A percentile compares a stretch with the other conserved stretches of the same genome.
These are phyloP conservation scores for Aspergillus nanangensis DNA, from an alignment of 495 filamentous ascomycete species.

Conservation along the genomic window DNA sequence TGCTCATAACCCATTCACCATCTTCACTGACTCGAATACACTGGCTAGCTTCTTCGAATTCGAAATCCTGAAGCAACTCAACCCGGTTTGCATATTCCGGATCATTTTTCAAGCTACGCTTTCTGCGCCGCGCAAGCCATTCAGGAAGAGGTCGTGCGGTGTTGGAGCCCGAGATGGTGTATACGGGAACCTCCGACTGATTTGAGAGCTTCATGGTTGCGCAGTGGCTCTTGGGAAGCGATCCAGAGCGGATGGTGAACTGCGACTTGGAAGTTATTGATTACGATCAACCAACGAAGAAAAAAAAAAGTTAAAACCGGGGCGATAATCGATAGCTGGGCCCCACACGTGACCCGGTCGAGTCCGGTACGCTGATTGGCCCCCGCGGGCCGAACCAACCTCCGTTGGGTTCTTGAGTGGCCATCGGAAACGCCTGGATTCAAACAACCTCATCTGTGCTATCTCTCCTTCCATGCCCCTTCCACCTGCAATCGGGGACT, in stretches of 20 bases:
- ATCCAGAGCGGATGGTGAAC: too few species aligned
- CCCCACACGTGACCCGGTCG: conserved; percentile 14
- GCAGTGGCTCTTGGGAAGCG: conserved; percentile 1
- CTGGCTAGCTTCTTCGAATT: conserved; percentile 96
- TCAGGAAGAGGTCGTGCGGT: conserved; percentile 90
- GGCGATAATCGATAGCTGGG: conserved; percentile 16
- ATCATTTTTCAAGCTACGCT: conserved; percentile 90
- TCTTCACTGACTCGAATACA: conserved; percentile 91
- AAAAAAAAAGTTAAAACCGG: conserved; percentile 16
- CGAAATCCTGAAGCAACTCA: conserved; percentile 95
- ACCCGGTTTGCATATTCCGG: conserved; percentile 89
- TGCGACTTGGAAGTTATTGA: too few species aligned
- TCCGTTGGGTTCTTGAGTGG: conserved; percentile 14
- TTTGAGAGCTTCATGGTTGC: conserved; percentile 79
- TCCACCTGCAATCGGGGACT: too few species aligned
- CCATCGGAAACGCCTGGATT: conserved; percentile 7
- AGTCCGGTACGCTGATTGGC: conserved; percentile 13
- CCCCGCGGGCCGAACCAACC: conserved; percentile 15
- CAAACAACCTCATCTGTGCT: conserved; percentile 2
- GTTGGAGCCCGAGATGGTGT: conserved; percentile 90
- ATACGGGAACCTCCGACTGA: conserved; percentile 84
- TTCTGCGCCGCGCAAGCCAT: conserved; percentile 87
- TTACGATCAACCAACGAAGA: conserved; percentile 3
- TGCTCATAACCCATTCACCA: conserved; percentile 97
- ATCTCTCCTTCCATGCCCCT: neutral